phyloP scores from a whole-genome alignment of 2,329 filamentous ascomycete species.

The Fusarium sambucinum region DNA sequence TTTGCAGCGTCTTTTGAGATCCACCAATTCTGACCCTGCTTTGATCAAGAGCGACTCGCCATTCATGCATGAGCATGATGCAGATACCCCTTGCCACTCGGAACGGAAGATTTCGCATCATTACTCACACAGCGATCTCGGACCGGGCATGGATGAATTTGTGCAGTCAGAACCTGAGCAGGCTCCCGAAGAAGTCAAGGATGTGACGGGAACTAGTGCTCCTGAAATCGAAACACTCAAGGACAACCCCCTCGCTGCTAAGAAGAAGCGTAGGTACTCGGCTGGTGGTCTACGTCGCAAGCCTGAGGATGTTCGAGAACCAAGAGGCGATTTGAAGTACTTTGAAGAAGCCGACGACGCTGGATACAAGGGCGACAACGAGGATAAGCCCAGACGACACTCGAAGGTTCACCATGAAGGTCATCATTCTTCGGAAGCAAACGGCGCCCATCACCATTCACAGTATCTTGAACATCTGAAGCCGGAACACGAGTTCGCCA shows the following conservation, averaged over 20 bases:
- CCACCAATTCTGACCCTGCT: constrained; percentile 60
- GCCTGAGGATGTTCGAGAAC: constrained; percentile 76
- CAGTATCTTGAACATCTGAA: constrained; percentile 49
- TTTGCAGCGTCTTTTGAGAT: constrained; percentile 59
- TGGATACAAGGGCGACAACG: constrained; percentile 76
- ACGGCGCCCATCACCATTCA: constrained; percentile 28
- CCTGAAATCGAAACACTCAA: constrained; percentile 70
- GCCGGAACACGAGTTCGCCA: constrained; percentile 49
- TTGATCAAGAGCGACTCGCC: constrained; percentile 45
- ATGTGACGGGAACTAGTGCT: constrained; percentile 73
- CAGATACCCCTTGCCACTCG: not conserved
- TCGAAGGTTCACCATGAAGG: constrained; percentile 14
- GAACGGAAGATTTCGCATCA: constrained; percentile 30
- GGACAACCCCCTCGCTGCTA: constrained; percentile 54
- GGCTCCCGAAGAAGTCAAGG: constrained; percentile 58
- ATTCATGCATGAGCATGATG: constrained; percentile 22
- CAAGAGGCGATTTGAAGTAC: constrained; percentile 85
- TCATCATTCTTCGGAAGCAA: constrained; percentile 11
- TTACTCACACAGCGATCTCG: constrained; percentile 54
- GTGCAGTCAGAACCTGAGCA: constrained; percentile 52
- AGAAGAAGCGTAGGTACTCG: constrained; percentile 81
- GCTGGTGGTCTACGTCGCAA: constrained; percentile 83
- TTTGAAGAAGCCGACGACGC: constrained; percentile 90
- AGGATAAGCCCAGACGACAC: constrained; percentile 34
- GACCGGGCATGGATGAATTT: constrained; percentile 44